Conservation (phyloP, 202 grass and related monocot species). For the Setaria viridis region DNA sequence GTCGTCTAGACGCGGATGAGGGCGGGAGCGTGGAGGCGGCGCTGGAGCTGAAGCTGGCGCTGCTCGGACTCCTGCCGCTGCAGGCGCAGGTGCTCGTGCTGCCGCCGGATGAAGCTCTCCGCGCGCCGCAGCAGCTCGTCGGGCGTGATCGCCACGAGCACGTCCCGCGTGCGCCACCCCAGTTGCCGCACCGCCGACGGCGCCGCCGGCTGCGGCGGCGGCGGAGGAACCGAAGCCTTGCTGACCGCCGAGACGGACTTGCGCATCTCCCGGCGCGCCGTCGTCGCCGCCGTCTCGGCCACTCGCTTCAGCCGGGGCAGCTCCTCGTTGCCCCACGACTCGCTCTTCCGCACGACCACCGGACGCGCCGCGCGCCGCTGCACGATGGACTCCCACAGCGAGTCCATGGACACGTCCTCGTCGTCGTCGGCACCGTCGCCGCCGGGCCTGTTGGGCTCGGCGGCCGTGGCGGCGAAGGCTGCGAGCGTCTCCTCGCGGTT, state of each 20-base stretch:
- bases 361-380: constrained; percentile 49
- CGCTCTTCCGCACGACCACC: constrained; percentile 64
- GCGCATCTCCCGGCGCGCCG: constrained; percentile 27
- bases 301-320: constrained; percentile 43
- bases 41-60: constrained; percentile 52
- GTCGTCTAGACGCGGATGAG: constrained; percentile 40
- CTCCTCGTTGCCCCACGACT: constrained; percentile 61
- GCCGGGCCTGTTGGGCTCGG: background rate
- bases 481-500: background rate
- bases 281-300: constrained; percentile 41
- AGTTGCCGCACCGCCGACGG: background rate
- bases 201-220: background rate
- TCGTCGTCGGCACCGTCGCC: background rate
- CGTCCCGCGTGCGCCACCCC: constrained; percentile 61
- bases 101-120: constrained; percentile 77
- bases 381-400: constrained; percentile 62
- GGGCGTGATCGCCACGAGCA: constrained; percentile 42
- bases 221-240: background rate
- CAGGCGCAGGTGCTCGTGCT: constrained; percentile 70
- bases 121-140: constrained; percentile 70
- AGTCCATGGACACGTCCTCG: constrained; percentile 52
- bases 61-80: constrained; percentile 82
- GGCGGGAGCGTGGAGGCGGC: background rate
- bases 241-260: constrained; percentile 42
- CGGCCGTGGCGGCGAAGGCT: background rate